phyloP scores from a whole-genome alignment of 192 early-diverging fungal genomes.

The Coemansia biformis region DNA sequence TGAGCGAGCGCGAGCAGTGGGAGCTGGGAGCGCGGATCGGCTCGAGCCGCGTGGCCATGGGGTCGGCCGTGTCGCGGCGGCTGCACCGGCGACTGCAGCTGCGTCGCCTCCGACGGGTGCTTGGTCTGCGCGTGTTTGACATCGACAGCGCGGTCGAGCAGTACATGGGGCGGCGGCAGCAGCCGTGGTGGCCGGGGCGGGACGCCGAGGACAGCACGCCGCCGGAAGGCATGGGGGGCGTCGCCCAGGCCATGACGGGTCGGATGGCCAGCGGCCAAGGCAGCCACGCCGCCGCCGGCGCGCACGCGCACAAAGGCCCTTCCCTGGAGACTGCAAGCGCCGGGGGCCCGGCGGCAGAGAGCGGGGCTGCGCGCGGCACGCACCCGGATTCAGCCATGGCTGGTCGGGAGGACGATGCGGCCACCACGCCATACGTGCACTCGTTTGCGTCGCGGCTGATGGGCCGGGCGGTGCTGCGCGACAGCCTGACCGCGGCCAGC shows the following conservation, averaged over 20 bases:
- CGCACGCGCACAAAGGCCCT: no score
- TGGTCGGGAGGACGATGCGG: not conserved
- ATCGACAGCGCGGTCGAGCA: slow-evolving; percentile 54
- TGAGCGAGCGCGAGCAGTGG: slow-evolving; percentile 35
- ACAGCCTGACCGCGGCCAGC: slow-evolving; percentile 55
- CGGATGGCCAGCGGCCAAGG: no score
- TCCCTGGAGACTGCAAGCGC: no score
- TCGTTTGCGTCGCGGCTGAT: slow-evolving; percentile 73
- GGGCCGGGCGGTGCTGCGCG: slow-evolving; percentile 54
- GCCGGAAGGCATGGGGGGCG: no score
- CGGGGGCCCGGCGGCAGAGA: no score
- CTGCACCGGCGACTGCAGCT: slow-evolving; percentile 45
- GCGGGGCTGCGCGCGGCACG: no score
- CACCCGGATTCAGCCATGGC: no score
- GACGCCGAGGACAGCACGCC: not conserved
- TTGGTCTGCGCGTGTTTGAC: slow-evolving; percentile 62
- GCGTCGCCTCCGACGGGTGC: slow-evolving; percentile 57
- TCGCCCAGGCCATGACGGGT: no score
- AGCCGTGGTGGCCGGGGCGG: slow-evolving; percentile 11
- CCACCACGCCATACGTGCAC: slow-evolving; percentile 57
- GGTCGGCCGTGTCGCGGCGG: slow-evolving; percentile 9
- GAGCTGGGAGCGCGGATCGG: slow-evolving; percentile 24
- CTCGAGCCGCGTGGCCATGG: slow-evolving; percentile 8
- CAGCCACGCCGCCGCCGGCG: no score
- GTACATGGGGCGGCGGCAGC: slow-evolving; percentile 18